Evolutionary conservation across 768 basidiomycete species (phyloP), one percentile per base, ranked within the genome.

Genomic region (Hortiboletus campestris): DNA sequence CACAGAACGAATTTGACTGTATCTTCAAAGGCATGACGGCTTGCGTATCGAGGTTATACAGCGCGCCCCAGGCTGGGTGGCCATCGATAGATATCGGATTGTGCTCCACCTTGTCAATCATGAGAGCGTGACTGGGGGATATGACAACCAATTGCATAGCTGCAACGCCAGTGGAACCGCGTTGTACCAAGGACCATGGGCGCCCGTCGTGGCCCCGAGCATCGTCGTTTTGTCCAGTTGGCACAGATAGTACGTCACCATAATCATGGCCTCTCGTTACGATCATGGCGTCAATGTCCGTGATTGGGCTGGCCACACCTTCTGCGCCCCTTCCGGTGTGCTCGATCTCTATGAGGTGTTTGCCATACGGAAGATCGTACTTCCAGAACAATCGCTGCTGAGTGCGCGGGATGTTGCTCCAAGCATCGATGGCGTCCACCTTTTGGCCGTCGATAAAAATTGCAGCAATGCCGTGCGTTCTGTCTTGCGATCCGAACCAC

Each of bases 91-190:
- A 80, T 47, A 91, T 72, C 32, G 89, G 90, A 64, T 93, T 92
- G 69, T 91, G 89, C 67, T 91, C 89, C 25, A 91, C 89, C 70
- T 92, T 92, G 79, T 93, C 90, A 38, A 93, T 67, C 46, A 93
- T 78, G 58, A 91, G 70, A 16, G 83, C 89, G 61, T 89, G 88
- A 10, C 80, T 82, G 16, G 80, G 64, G 5, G 89, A 91, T 58
- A 91, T 76, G 55, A 91, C 71, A 7, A 76, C 75, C 54, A 91
- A 67, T 67, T 91, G 89, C 89, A 91, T 91, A 3, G 89, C 90
- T 54, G 83, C 75, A 13, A 91, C 86, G 16, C 90, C 90, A 14
- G 88, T 90, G 17, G 81, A 77, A 14, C 90, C 90, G 49, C 79
- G 75, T 68, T 88, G 84, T 32, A 67, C 69, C 34, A 91, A 67